A percentile compares a stretch with the other conserved stretches of the same genome.
phyloP scores from a whole-genome alignment of 805 yeast species.

The Myxozyma geophila region DNA sequence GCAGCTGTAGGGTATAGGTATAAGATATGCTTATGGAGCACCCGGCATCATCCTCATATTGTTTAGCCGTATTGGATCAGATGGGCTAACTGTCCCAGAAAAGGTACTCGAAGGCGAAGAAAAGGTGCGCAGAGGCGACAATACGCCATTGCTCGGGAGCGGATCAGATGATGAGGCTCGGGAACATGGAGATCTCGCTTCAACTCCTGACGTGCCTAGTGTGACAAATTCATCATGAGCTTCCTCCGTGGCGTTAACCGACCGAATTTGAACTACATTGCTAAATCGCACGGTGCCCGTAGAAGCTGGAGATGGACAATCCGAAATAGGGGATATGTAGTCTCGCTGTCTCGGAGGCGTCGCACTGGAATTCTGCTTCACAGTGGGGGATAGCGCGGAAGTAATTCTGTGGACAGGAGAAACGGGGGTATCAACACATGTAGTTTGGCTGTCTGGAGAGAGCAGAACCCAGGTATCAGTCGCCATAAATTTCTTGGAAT shows the following conservation, averaged over 20 bases:
- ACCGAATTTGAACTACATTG: conserved; percentile 5
- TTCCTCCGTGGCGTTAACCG: neutral
- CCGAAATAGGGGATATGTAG: no score
- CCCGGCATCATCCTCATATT: no score
- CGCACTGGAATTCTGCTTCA: no score
- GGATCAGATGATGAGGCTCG: no score
- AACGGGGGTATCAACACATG: conserved; percentile 6
- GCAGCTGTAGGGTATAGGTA: no score
- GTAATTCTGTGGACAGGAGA: neutral
- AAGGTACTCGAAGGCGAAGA: no score
- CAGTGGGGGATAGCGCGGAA: neutral
- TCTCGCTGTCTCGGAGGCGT: no score
- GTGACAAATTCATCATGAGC: neutral
- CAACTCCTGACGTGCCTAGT: conserved; percentile 1
- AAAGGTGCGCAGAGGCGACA: no score
- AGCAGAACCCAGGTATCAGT: conserved; percentile 3
- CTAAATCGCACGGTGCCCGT: conserved; percentile 9
- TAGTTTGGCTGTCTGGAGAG: conserved; percentile 11
- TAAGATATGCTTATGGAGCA: no score
- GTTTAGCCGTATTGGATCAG: no score
- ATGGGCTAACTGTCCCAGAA: no score
- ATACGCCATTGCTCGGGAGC: no score
- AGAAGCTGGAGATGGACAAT: neutral
- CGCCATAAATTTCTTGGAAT: neutral
- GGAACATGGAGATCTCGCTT: neutral